Base-by-base conservation (phyloP, 2,329 filamentous ascomycete genomes). In the Talaromyces sp. region DNA sequence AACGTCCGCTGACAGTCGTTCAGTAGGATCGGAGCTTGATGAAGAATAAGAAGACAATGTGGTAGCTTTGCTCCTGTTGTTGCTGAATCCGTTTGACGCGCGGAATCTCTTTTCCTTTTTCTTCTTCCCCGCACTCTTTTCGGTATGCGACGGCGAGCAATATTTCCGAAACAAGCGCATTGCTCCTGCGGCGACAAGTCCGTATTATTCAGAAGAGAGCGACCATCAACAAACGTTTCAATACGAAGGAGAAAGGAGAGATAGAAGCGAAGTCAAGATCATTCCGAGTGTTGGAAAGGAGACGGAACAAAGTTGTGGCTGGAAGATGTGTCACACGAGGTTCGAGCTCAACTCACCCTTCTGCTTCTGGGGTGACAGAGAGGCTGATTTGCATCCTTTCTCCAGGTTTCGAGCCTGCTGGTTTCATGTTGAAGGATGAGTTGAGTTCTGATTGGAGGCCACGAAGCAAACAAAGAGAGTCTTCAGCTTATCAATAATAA, bases 1-100 rank as follows among this genome's bases (percentile, higher is more conserved):
- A 31, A 96, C 79, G n/a, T 81, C 75, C 25, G 81, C 75, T 9
- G 91, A 88, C 10, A 97, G 81, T 54, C 74, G 73, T 40, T 77
- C 75, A 51, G 85, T 77, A 37, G 61, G 65, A 62, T 76, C 72
- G 19, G 45, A 25, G 51, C 55, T 50, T 21, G 56, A 50, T 13
- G 31, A n/a, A 13, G 53, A 50, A 57, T 53, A 35, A 19, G 45
- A 35, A 33, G 45, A 35, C 22, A 48, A 28, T 33, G 45, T 33
- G 17, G 45, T 48, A 5, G 45, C 31, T 19, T 33, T 48, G 45
- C 28, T 48, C 8, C 45, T 48, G 10, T 21, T 48, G 45, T 25
- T 48, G 28, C 28, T 35, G n/a, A 48, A 48, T 28, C n/a, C 19
- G 28, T 25, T 19, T 19, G 25, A 40, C 36, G 17, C 10, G 36